A percentile compares a stretch with the other conserved stretches of the same genome.
These are phyloP conservation scores for Rhodotorula sphaerocarpa DNA, from an alignment of 768 basidiomycete species.

Conservation along the genomic window DNA sequence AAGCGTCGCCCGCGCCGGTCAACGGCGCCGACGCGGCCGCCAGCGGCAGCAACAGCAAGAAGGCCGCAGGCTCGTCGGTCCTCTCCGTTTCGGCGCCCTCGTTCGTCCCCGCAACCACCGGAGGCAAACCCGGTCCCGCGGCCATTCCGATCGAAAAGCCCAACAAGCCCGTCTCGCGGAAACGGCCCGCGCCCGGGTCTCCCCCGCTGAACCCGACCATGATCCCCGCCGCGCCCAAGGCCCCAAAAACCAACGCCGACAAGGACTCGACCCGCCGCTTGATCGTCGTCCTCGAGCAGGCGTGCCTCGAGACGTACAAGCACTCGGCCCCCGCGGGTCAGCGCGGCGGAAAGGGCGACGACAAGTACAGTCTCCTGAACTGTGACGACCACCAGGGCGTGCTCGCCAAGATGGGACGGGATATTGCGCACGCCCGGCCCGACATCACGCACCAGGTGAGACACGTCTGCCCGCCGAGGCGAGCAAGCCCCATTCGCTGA, in stretches of 20 bases:
- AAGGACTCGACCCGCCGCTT: conserved; percentile 55
- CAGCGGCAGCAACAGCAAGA: too few relatives aligned
- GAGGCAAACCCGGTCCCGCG: neutral
- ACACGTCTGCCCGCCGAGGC: neutral
- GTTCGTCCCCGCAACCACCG: conserved; percentile 24
- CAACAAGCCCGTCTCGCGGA: conserved; percentile 25
- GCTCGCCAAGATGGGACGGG: conserved; percentile 89
- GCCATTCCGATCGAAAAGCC: conserved; percentile 17
- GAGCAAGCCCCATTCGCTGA: neutral
- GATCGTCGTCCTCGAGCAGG: conserved; percentile 84
- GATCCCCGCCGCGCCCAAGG: conserved; percentile 34
- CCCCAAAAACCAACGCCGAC: conserved; percentile 43
- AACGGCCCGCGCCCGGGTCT: conserved; percentile 33
- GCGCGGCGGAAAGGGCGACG: conserved; percentile 57
- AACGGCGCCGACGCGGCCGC: neutral
- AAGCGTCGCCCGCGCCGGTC: neutral
- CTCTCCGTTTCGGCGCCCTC: conserved; percentile 25
- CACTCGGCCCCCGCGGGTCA: conserved; percentile 55
- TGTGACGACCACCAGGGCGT: conserved; percentile 98
- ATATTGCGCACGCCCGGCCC: conserved; percentile 97
- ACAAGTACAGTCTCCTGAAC: conserved; percentile 92
- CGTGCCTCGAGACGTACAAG: conserved; percentile 90
- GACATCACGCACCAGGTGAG: conserved; percentile 96
- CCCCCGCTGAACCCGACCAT: conserved; percentile 37
- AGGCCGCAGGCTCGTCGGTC: neutral